A percentile compares a stretch with the other conserved stretches of the same genome.
Conservation (phyloP, 345 rosid species). For the Pistacia atlantica region DNA sequence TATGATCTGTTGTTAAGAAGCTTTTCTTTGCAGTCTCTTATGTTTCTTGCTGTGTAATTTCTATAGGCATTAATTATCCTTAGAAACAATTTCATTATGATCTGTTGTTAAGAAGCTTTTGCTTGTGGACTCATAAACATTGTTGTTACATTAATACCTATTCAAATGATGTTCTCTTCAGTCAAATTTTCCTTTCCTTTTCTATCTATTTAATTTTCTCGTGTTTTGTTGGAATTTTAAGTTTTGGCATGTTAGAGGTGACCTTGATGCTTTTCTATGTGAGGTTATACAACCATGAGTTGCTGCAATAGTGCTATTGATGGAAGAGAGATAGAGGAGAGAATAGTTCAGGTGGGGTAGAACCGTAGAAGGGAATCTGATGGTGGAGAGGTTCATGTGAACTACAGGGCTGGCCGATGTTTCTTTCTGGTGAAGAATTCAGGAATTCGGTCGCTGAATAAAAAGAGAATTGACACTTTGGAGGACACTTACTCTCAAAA, state of each 20-base stretch:
- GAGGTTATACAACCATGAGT: neutral
- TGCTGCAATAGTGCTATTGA: neutral
- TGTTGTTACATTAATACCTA: neutral
- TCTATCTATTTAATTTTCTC: neutral
- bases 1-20: neutral
- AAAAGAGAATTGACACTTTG: neutral
- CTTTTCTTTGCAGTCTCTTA: conserved; percentile 3
- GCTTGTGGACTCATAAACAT: neutral
- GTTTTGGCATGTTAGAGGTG: neutral
- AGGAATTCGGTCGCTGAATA: neutral
- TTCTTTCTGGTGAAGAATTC: neutral
- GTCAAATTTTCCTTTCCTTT: neutral
- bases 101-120: neutral
- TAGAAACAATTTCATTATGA: neutral
- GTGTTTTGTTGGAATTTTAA: neutral
- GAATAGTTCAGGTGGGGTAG: neutral
- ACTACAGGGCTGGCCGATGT: neutral
- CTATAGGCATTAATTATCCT: neutral
- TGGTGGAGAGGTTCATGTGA: neutral
- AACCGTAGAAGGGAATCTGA: neutral
- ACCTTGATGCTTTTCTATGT: neutral
- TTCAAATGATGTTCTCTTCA: neutral
- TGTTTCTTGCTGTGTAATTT: neutral
- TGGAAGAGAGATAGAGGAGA: neutral
- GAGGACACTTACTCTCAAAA: neutral